Evolutionary conservation across 192 early-diverging fungal genomes (phyloP), one percentile per base, ranked within the genome.

Genomic region (Coemansia sp.): DNA sequence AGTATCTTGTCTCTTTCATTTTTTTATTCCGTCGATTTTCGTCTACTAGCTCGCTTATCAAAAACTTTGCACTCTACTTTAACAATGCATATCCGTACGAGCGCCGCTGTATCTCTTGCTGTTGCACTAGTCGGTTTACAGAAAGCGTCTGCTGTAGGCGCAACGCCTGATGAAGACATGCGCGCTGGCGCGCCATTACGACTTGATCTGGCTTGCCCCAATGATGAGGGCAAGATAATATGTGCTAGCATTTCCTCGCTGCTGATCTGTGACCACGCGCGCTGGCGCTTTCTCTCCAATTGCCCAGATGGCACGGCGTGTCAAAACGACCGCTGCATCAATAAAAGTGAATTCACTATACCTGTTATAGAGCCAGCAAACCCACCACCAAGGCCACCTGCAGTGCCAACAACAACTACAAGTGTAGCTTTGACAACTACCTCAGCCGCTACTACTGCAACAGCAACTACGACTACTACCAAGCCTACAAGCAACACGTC

Each of bases 291-390:
- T 39, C 59, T 63, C 9, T 63, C 62, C 6, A 33, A 63, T 18
- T 63, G 62, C 14, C 62, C 62, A 0, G 34, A 63, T 3, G 62
- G 62, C 21, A 63, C 62, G 2, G 28, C 5, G 35, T 63, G 62
- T 20, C 13, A 36, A 18, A 48, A 48, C 20, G 36, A 35, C 43
- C 28, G 8, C n/a, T 63, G 62, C 34, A 20, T 63, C 0, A 63
- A 51, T 14, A 9, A 9, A 26, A 21, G 10, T 7, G 48, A 51
- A 9, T 24, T 51, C 11, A 55, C 51, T 9, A 31, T 11, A 11
- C 0, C 23, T 3, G 48, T 26, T 55, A 21, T 8, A 0, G 9
- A 14, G 39, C 51, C 51, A n/a, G 14, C 13, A 6, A 55, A n/a
- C 3, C 48, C 24, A 24, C 48, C 48, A 10, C 0, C 48, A 14